Evolutionary conservation across 2,329 filamentous ascomycete species (phyloP).

Genomic region (Aspergillus novofumigatus): DNA sequence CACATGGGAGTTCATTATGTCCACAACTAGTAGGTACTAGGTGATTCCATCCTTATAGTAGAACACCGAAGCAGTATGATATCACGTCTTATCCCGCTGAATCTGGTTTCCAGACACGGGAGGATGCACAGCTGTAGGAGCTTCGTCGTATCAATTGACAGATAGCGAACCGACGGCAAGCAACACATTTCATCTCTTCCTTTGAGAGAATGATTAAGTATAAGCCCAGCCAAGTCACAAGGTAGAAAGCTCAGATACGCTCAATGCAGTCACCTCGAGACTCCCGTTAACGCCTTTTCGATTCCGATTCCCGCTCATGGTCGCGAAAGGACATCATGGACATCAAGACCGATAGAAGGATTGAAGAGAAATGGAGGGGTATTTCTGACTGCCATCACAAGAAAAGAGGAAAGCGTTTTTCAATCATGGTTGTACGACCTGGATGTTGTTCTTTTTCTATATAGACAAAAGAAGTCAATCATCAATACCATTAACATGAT

Average conservation of each 20-base stretch:
- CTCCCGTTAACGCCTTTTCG: slow-evolving; percentile 4
- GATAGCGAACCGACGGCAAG: neutral
- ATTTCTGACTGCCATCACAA: neutral
- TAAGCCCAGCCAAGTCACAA: neutral
- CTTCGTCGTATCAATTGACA: neutral
- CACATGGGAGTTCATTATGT: neutral
- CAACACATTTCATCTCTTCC: neutral
- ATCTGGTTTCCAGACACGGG: neutral
- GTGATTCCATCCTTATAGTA: neutral
- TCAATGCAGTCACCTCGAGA: neutral
- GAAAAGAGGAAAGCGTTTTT: neutral
- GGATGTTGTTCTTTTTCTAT: slow-evolving; percentile 48
- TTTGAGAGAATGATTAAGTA: neutral
- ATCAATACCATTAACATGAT: too few relatives aligned
- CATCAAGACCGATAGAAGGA: neutral
- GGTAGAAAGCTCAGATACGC: neutral
- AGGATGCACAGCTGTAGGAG: neutral
- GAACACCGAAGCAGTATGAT: neutral
- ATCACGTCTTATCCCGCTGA: neutral
- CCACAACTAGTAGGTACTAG: neutral
- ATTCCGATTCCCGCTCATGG: slow-evolving; percentile 1
- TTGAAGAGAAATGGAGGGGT: neutral
- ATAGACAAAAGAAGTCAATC: slow-evolving; percentile 6
- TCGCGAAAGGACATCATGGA: neutral
- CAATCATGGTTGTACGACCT: slow-evolving; percentile 44